Percentiles rank a stretch among this genome's conserved stretches.
phyloP scores from a whole-genome alignment of 192 early-diverging fungal species.

The Coemansia sp. region DNA sequence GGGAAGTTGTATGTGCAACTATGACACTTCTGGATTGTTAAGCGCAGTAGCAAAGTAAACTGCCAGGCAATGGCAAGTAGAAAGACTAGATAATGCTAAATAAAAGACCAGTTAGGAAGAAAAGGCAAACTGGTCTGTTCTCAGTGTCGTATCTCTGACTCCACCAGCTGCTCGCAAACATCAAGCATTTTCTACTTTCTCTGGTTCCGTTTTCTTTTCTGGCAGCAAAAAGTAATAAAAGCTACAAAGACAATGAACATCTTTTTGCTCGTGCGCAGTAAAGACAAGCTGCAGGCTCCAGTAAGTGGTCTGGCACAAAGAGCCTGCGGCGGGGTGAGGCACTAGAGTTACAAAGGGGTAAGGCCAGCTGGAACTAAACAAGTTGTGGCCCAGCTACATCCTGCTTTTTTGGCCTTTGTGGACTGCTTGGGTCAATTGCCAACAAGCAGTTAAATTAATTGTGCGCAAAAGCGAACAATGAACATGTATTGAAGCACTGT shows the following conservation, averaged over 20 bases:
- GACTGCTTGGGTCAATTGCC: neutral
- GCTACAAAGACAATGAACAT: conserved; percentile 5
- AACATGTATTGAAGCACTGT: neutral
- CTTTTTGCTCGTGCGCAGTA: conserved; percentile 4
- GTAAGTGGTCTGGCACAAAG: neutral
- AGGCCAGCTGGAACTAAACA: neutral
- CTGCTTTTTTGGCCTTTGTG: conserved; percentile 2
- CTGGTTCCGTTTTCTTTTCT: neutral
- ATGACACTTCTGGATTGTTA: neutral
- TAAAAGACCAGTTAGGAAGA: neutral
- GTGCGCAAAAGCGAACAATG: neutral
- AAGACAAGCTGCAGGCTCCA: neutral
- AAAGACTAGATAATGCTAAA: neutral
- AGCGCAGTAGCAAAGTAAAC: neutral
- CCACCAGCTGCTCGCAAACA: neutral
- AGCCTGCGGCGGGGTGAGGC: neutral
- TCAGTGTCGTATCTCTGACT: neutral
- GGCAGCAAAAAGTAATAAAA: neutral
- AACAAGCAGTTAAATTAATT: conserved; percentile 9
- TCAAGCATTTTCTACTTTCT: neutral
- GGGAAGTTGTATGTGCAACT: neutral
- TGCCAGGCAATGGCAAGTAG: neutral
- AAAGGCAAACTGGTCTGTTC: neutral
- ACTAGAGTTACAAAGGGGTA: conserved; percentile 4
- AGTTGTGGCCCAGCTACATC: conserved; percentile 1